phyloP scores from a whole-genome alignment of 140 eudicot genomes.

The Flaveria floridana region DNA sequence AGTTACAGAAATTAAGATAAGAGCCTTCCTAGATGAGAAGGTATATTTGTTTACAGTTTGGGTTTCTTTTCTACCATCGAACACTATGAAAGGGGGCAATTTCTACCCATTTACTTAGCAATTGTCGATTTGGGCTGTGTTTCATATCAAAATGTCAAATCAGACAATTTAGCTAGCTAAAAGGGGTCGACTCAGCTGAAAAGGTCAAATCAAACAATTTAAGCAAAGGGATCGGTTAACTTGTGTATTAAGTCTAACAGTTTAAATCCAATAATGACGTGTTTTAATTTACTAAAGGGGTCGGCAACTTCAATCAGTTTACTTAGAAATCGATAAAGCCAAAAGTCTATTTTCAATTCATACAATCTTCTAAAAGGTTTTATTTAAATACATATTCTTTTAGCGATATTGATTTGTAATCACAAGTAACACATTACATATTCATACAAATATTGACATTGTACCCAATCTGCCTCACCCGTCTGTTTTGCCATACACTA shows the following conservation, averaged over 20 bases:
- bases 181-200: neutral
- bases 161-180: neutral
- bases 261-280: neutral
- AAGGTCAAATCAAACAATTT: neutral
- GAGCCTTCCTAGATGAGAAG: slow-evolving; percentile 72
- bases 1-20: slow-evolving; percentile 78
- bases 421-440: neutral
- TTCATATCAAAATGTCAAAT: neutral
- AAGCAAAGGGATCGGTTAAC: neutral
- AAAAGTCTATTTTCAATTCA: neutral
- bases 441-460: neutral
- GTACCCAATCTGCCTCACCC: neutral
- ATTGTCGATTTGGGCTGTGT: neutral
- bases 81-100: neutral
- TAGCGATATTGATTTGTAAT: neutral
- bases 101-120: too few species aligned
- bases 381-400: neutral
- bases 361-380: neutral
- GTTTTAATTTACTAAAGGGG: neutral
- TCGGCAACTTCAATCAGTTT: neutral
- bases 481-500: neutral
- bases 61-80: neutral
- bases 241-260: neutral
- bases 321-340: neutral
- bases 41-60: slow-evolving; percentile 19